Percentiles rank a stretch among this genome's conserved stretches.
Conservation (phyloP, 805 yeast genomes). For the Candida dendrica region DNA sequence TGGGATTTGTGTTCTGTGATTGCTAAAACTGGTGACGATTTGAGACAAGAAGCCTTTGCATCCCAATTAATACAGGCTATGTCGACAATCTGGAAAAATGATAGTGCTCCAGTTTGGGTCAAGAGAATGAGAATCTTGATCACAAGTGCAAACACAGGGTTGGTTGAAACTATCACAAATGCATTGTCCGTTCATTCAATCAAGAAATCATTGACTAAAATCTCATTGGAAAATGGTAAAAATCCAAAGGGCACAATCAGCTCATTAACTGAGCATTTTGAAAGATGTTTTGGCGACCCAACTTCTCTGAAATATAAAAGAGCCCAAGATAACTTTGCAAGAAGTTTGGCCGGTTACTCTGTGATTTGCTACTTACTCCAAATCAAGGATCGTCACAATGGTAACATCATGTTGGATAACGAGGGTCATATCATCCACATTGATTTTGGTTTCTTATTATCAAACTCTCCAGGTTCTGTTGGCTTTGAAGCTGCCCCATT, state of each 20-base stretch:
- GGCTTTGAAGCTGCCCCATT: slow-evolving; percentile 98
- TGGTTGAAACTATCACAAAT: slow-evolving; percentile 93
- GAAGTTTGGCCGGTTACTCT: slow-evolving; percentile 86
- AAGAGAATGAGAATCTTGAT: slow-evolving; percentile 87
- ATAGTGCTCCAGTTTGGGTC: slow-evolving; percentile 76
- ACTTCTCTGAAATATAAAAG: slow-evolving; percentile 46
- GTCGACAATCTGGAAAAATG: slow-evolving; percentile 73
- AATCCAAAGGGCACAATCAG: slow-evolving; percentile 67
- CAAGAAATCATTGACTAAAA: slow-evolving; percentile 81
- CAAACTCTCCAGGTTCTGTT: slow-evolving; percentile 94
- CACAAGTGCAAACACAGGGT: slow-evolving; percentile 84
- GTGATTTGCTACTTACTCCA: slow-evolving; percentile 84
- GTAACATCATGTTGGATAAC: slow-evolving; percentile 92
- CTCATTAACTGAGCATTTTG: slow-evolving; percentile 72
- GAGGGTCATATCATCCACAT: slow-evolving; percentile 94
- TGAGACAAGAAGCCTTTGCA: slow-evolving; percentile 96
- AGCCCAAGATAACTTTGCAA: slow-evolving; percentile 82
- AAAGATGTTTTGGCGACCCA: slow-evolving; percentile 64
- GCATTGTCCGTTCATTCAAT: slow-evolving; percentile 92
- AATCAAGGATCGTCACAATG: slow-evolving; percentile 94
- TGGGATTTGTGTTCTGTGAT: slow-evolving; percentile 97
- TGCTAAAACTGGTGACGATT: slow-evolving; percentile 92
- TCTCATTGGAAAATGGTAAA: slow-evolving; percentile 58
- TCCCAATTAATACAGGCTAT: slow-evolving; percentile 88
- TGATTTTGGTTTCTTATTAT: slow-evolving; percentile 88